A percentile compares a stretch with the other conserved stretches of the same genome.
These are phyloP conservation scores for Helichrysum umbraculigerum DNA, from an alignment of 129 eudicot species.

Conservation along the genomic window DNA sequence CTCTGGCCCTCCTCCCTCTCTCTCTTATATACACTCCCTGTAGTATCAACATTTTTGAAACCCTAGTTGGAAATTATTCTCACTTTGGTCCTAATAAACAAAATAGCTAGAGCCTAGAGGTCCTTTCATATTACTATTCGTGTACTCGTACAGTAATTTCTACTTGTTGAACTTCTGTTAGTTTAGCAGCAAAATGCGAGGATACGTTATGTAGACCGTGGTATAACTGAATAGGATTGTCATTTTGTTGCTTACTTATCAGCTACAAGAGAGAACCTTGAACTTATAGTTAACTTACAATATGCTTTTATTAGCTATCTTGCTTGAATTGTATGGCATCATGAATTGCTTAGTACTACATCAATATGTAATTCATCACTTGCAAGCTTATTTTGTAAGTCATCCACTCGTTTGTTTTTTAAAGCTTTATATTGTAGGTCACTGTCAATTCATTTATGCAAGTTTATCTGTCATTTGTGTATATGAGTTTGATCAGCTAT, in stretches of 20 bases:
- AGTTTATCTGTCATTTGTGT: neutral
- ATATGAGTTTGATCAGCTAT: slow-evolving; percentile 7
- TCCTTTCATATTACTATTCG: neutral
- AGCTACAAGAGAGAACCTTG: neutral
- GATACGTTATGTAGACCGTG: neutral
- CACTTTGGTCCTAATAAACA: neutral
- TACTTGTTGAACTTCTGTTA: neutral
- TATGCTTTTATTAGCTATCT: neutral
- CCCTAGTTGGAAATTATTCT: neutral
- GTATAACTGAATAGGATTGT: neutral
- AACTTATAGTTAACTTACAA: neutral
- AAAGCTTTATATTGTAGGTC: neutral
- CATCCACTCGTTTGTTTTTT: neutral
- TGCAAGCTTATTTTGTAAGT: slow-evolving; percentile 13
- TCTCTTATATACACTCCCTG: neutral
- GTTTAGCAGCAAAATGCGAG: slow-evolving; percentile 3
- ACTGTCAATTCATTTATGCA: neutral
- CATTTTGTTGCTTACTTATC: neutral
- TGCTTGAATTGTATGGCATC: slow-evolving; percentile 10
- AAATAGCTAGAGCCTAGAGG: neutral
- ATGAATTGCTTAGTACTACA: neutral
- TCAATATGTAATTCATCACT: neutral
- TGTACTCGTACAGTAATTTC: neutral
- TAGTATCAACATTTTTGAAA: neutral
- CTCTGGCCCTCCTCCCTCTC: neutral